Evolutionary conservation across 441 rosid genomes (phyloP), one percentile per base, ranked within the genome.

Genomic region (Mallotus japonicus): DNA sequence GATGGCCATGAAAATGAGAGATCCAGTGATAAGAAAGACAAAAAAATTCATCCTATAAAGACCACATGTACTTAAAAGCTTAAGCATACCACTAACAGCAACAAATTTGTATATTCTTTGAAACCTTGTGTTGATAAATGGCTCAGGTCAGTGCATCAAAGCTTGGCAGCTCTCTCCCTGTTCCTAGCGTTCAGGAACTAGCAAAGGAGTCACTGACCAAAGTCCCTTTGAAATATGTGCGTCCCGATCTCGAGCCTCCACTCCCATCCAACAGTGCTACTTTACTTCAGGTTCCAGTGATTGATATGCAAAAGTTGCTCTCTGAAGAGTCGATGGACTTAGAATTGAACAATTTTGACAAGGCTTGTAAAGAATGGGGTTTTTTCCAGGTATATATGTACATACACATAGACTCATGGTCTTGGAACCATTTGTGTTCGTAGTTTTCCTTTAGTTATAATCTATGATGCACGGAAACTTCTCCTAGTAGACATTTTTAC

Each of bases 111-210:
- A 10, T 47, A 62, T 62, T 24, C 65, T 62, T 47, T 60, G 13
- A 24, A 24, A 32, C 9, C 37, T 13, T 17, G n/a, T 56, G 9
- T n/a, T n/a, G 10, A 20, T 20, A 22, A 4, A 62, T 62, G 65
- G 65, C 47, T 5, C 47, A 62, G 22, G 37, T 20, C 9, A 15
- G 34, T 15, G n/a, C 19, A 37, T 19, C 40, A 70, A 19, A 4
- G 2, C 42, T 62, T 16, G 62, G 70, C 11, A 58, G 49, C 34
- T 80, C 80, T 67, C 57, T 74, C 1, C 59, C 22, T 9, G 79
- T 81, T 47, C 78, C 84, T 44, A 68, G 66, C 22, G 79, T 81
- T 42, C 70, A 81, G 70, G 84, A 81, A 57, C 67, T 78, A 9
- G 81, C 73, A 15, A 78, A 75, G 44, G 34, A 68, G 15, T 2